Percentiles rank a stretch among this genome's conserved stretches.
Conservation (phyloP, 176 grass and related monocot genomes). For the Aegilops umbellulata region DNA sequence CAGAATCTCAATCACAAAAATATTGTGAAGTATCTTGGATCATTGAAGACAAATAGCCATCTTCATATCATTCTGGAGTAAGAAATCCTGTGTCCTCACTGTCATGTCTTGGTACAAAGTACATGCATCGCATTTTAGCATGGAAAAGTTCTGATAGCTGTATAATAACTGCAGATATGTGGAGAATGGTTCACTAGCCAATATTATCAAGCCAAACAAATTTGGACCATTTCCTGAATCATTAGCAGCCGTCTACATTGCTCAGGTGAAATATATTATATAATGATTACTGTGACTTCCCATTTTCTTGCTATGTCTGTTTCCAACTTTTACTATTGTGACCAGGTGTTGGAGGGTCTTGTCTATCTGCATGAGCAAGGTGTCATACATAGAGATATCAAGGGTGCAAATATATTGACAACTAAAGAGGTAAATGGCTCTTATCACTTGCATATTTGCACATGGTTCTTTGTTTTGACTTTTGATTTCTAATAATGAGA, state of each 20-base stretch:
- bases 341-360: constrained; percentile 93
- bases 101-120: constrained; percentile 1
- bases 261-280: constrained; percentile 63
- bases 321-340: constrained; percentile 18
- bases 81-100: not conserved
- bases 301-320: constrained; percentile 4
- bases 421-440: constrained; percentile 84
- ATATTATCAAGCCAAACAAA: constrained; percentile 99
- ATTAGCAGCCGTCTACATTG: constrained; percentile 91
- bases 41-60: constrained; percentile 89
- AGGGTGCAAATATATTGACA: constrained; percentile 98
- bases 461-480: constrained; percentile 10
- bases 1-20: constrained; percentile 99
- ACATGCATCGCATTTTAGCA: not conserved
- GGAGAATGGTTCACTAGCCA: constrained; percentile 98
- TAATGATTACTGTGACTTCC: constrained; percentile 13
- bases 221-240: constrained; percentile 99
- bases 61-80: constrained; percentile 99
- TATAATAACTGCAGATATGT: constrained; percentile 66
- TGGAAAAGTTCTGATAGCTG: constrained; percentile 32
- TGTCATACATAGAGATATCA: constrained; percentile 99
- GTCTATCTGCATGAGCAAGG: constrained; percentile 99
- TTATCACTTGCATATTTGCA: constrained; percentile 24
- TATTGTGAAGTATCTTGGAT: constrained; percentile 96
- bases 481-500: constrained; percentile 15